phyloP scores from a whole-genome alignment of 306 rosid species.

The Senna siamea region DNA sequence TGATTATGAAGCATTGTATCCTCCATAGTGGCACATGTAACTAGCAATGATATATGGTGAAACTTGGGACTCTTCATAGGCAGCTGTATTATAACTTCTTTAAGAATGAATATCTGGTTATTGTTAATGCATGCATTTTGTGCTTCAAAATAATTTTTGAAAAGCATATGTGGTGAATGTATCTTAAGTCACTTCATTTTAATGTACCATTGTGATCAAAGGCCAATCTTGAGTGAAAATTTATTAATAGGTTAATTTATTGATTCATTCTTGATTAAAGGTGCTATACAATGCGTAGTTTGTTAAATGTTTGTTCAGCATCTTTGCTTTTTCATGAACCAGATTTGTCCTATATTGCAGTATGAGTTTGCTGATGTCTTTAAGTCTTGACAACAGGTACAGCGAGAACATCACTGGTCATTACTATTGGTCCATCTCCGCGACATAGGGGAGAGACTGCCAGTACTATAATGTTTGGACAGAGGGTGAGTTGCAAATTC shows the following conservation, averaged over 20 bases:
- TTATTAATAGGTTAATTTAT: not conserved
- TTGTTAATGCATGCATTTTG: slow-evolving; percentile 19
- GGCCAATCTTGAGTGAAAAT: slow-evolving; percentile 20
- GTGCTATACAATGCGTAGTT: too few relatives aligned
- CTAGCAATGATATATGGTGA: not conserved
- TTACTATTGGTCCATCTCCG: slow-evolving; percentile 97
- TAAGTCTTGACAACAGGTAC: slow-evolving; percentile 75
- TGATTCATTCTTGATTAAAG: not conserved
- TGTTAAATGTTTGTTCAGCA: too few relatives aligned
- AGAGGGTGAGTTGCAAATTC: slow-evolving; percentile 70
- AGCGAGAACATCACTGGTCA: slow-evolving; percentile 92
- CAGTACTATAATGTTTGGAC: slow-evolving; percentile 98
- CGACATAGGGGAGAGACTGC: slow-evolving; percentile 98
- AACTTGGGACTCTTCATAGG: not conserved
- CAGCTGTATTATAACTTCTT: not conserved
- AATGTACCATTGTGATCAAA: slow-evolving; percentile 26
- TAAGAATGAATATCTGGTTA: slow-evolving; percentile 9
- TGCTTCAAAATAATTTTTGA: slow-evolving; percentile 8
- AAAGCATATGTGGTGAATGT: slow-evolving; percentile 21
- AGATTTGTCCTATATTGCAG: slow-evolving; percentile 20
- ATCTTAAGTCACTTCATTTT: slow-evolving; percentile 15
- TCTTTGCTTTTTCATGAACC: too few relatives aligned
- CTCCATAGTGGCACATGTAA: slow-evolving; percentile 10
- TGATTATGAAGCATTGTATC: slow-evolving; percentile 3
- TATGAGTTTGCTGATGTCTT: slow-evolving; percentile 40